Percentiles rank a stretch among this genome's conserved stretches.
phyloP scores from a whole-genome alignment of 2,329 filamentous ascomycete genomes.

The Colletotrichum paranaense region DNA sequence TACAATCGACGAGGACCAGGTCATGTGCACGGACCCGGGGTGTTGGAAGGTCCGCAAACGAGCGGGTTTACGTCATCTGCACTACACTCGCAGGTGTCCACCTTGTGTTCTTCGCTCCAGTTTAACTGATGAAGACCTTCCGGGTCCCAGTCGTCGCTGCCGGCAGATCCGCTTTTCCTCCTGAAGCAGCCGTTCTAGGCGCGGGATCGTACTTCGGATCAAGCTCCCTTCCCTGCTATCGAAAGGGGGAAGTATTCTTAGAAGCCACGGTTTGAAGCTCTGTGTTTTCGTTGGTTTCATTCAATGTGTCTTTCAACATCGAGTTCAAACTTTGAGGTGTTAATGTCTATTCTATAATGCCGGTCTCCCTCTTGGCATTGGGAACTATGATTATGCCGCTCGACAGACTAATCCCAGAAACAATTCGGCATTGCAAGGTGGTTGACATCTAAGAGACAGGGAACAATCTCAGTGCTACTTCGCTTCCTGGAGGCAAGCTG shows the following conservation, averaged over 20 bases:
- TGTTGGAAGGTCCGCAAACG: conserved; percentile 31
- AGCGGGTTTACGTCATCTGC: conserved; percentile 27
- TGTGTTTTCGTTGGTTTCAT: not conserved
- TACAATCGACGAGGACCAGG: conserved; percentile 13
- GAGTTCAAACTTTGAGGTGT: too few species aligned
- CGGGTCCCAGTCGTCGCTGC: conserved; percentile 12
- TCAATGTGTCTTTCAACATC: too few species aligned
- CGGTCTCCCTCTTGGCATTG: too few species aligned
- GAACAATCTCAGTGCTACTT: too few species aligned
- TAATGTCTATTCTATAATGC: too few species aligned
- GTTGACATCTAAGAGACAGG: too few species aligned
- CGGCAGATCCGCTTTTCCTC: conserved; percentile 25
- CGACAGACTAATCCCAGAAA: too few species aligned
- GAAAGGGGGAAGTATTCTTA: not conserved
- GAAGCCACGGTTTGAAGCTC: not conserved
- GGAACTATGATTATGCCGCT: too few species aligned
- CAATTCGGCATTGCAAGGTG: too few species aligned
- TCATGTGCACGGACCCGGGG: conserved; percentile 33
- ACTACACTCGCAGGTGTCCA: conserved; percentile 8
- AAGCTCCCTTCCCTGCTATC: not conserved
- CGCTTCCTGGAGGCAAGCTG: too few species aligned
- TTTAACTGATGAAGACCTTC: conserved; percentile 26
- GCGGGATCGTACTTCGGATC: not conserved
- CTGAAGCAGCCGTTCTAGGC: not conserved
- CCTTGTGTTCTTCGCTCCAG: conserved; percentile 2